A percentile compares a stretch with the other conserved stretches of the same genome.
Evolutionary conservation across 2,329 filamentous ascomycete species (phyloP).

Genomic region (Sarocladium strictum): DNA sequence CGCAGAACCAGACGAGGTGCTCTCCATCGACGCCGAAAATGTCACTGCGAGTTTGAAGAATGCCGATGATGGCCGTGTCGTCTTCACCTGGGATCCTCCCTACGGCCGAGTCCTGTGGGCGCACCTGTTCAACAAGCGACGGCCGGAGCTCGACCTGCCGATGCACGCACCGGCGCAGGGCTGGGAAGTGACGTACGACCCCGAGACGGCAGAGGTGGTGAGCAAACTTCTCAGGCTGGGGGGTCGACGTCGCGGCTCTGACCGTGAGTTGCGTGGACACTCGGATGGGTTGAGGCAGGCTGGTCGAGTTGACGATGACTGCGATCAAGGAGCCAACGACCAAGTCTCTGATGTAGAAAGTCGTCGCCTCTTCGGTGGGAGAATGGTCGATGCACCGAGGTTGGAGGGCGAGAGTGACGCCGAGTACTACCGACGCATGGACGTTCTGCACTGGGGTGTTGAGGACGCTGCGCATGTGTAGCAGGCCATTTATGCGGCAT

Average conservation of each 20-base stretch:
- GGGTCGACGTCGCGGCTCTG: too few relatives aligned
- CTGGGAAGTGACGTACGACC: neutral
- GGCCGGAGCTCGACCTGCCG: neutral
- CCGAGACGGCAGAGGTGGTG: neutral
- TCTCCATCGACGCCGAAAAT: neutral
- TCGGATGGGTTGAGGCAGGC: neutral
- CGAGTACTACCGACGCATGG: neutral
- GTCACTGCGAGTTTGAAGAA: neutral
- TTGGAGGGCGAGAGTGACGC: neutral
- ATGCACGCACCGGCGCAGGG: neutral
- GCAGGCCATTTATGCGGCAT: too few relatives aligned
- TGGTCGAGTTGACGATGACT: neutral
- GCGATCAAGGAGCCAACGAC: too few relatives aligned
- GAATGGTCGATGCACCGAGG: neutral
- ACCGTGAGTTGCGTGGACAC: too few relatives aligned
- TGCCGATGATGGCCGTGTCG: neutral
- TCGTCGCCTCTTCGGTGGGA: neutral
- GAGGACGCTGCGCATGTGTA: too few relatives aligned
- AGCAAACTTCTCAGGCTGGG: neutral
- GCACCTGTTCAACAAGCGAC: neutral
- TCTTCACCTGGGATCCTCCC: neutral
- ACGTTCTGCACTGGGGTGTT: neutral
- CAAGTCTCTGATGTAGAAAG: neutral
- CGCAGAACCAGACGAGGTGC: neutral
- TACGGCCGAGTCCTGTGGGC: neutral